phyloP scores from a whole-genome alignment of 1,139 yeast species.

The Debaryomyces sp. region DNA sequence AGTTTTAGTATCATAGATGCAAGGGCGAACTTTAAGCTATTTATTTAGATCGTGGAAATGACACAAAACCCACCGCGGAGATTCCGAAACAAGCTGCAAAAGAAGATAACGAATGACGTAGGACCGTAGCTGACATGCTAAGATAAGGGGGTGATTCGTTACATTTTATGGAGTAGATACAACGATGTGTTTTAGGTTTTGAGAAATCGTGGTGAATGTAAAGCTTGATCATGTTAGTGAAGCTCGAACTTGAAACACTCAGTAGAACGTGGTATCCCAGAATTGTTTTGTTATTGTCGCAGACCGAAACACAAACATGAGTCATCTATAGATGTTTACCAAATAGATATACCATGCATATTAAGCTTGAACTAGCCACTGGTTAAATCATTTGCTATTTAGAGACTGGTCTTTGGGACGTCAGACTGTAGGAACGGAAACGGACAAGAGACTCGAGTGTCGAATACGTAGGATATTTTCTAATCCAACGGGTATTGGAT shows the following conservation, averaged over 20 bases:
- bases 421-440: no score
- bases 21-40: neutral
- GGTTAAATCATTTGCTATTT: no score
- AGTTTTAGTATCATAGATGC: neutral
- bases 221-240: neutral
- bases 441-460: no score
- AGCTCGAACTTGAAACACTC: neutral
- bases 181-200: neutral
- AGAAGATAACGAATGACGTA: neutral
- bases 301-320: neutral
- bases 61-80: conserved; percentile 4
- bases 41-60: neutral
- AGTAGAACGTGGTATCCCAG: neutral
- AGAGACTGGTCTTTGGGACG: no score
- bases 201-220: neutral
- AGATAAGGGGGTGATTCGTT: neutral
- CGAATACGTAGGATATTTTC: no score
- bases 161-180: neutral
- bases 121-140: neutral
- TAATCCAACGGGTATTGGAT: no score
- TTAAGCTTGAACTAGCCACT: no score
- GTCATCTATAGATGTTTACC: neutral
- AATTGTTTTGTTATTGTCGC: neutral
- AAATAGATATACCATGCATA: no score
- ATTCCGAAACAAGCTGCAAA: conserved; percentile 3